A percentile compares a stretch with the other conserved stretches of the same genome.
Conservation (phyloP, 2,329 filamentous ascomycete genomes). For the Diaporthe australafricana region DNA sequence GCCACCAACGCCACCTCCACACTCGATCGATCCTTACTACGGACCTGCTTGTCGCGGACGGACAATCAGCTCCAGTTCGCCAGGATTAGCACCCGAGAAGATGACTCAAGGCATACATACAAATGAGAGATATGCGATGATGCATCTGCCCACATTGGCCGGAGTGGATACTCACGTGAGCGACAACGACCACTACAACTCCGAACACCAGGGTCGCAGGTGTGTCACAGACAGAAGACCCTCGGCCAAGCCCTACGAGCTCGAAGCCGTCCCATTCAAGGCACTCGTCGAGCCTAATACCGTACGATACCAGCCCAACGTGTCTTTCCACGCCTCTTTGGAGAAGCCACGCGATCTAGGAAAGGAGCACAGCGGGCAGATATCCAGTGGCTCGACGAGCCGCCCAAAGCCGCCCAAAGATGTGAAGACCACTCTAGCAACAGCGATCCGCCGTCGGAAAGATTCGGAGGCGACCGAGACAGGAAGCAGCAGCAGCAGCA, state of each 20-base stretch:
- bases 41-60: not conserved
- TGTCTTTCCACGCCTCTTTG: not conserved
- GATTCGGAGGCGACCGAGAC: not conserved
- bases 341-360: not conserved
- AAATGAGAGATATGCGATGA: not conserved
- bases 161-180: not conserved
- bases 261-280: not conserved
- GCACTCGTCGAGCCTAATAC: not conserved
- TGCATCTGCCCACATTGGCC: not conserved
- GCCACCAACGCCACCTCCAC: too few species aligned
- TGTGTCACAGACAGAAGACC: not conserved
- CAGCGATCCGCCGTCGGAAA: not conserved
- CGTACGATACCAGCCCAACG: not conserved
- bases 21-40: not conserved
- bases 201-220: not conserved
- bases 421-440: not conserved
- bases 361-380: too few species aligned
- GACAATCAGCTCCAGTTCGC: not conserved
- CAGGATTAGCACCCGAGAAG: not conserved
- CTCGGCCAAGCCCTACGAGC: not conserved
- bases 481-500: not conserved
- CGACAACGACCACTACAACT: not conserved
- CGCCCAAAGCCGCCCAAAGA: not conserved
- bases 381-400: too few species aligned
- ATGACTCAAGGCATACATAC: too few species aligned